Evolutionary conservation across 1,284 basidiomycete species (phyloP).

Genomic region (Apiotrichum gracile): DNA sequence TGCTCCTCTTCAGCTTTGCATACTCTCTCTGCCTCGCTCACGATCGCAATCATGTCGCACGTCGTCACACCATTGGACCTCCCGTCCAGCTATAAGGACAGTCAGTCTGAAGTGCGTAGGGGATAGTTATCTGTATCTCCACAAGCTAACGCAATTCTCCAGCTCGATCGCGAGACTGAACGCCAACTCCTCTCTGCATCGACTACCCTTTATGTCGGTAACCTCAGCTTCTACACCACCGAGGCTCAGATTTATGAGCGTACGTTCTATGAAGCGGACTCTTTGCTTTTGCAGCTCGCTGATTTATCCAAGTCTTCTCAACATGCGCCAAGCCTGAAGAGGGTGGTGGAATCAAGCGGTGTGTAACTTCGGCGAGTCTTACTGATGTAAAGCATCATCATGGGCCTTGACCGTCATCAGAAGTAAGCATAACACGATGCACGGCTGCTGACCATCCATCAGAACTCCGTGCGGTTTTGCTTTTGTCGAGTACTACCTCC

Average conservation of each 20-base stretch:
- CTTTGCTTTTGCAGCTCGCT: not conserved
- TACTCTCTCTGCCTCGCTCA: not conserved
- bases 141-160: slow-evolving; percentile 6
- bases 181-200: slow-evolving; percentile 50
- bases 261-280: slow-evolving; percentile 18
- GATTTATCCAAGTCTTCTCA: slow-evolving; percentile 64
- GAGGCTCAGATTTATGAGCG: slow-evolving; percentile 98
- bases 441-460: not conserved
- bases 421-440: slow-evolving; percentile 53
- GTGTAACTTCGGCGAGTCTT: not conserved
- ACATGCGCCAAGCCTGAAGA: slow-evolving; percentile 84
- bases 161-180: slow-evolving; percentile 48
- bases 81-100: slow-evolving; percentile 92
- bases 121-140: not conserved
- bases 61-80: slow-evolving; percentile 78
- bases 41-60: slow-evolving; percentile 65
- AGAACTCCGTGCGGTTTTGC: slow-evolving; percentile 99
- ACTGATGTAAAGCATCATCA: slow-evolving; percentile 66
- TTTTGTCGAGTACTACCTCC: slow-evolving; percentile 98
- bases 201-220: slow-evolving; percentile 73
- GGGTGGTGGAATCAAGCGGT: slow-evolving; percentile 89
- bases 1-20: no score
- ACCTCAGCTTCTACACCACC: slow-evolving; percentile 95
- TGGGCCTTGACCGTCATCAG: slow-evolving; percentile 95
- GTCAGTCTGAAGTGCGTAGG: slow-evolving; percentile 59